A percentile compares a stretch with the other conserved stretches of the same genome.
Evolutionary conservation across 2,329 filamentous ascomycete species (phyloP).

Genomic region (Stagonosporopsis rhizophila): DNA sequence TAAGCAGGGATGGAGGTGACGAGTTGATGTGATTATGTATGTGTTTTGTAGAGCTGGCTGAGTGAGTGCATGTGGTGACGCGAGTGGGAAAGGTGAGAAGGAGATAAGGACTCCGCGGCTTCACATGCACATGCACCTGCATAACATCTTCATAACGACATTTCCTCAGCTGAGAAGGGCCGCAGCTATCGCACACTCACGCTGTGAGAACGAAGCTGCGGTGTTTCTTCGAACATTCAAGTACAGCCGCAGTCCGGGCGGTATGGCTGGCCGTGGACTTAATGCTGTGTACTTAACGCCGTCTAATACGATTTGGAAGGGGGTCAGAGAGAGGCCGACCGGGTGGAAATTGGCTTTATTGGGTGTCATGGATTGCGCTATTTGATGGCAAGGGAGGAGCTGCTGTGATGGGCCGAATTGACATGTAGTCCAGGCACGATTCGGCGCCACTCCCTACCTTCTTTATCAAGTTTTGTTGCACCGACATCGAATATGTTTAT

Average conservation of each 20-base stretch:
- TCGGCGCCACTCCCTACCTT: background rate
- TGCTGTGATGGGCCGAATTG: too few relatives aligned
- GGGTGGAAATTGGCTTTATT: background rate
- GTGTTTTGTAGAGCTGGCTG: too few relatives aligned
- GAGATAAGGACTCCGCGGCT: background rate
- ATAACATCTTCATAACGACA: background rate
- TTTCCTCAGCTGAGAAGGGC: background rate
- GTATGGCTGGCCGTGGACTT: background rate
- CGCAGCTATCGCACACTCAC: background rate
- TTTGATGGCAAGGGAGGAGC: background rate
- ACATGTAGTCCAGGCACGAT: background rate
- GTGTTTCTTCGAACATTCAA: background rate
- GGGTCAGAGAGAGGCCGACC: background rate
- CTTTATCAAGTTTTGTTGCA: background rate
- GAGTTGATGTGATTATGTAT: background rate
- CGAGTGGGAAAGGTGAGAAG: background rate
- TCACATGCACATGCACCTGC: background rate
- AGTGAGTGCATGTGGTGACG: background rate
- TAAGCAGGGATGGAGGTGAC: background rate
- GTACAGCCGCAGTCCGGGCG: background rate
- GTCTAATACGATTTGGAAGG: background rate
- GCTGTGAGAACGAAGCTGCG: background rate
- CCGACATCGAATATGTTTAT: background rate
- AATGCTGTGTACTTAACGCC: too few relatives aligned
- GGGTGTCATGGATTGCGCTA: background rate